Conservation (phyloP, 164 flowering plant genomes). For the Macadamia tetraphylla region DNA sequence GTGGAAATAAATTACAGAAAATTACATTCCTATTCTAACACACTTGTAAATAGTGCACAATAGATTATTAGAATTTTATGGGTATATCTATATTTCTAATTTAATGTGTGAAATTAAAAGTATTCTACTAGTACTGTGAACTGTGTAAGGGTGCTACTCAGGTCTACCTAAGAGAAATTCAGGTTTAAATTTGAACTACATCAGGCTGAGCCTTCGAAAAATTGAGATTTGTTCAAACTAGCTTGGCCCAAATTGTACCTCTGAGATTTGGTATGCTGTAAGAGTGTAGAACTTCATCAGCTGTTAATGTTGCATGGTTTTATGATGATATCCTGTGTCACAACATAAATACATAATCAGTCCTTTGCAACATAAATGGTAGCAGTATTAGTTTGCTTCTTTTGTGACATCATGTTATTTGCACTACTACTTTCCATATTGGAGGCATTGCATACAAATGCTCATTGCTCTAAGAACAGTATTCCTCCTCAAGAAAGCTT, state of each 20-base stretch:
- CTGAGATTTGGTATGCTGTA: too few relatives aligned
- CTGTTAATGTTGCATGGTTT: not conserved
- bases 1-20: too few relatives aligned
- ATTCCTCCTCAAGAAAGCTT: not conserved
- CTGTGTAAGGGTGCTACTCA: too few relatives aligned
- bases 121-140: not conserved
- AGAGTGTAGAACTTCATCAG: not conserved
- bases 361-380: not conserved
- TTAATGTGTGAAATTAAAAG: not conserved
- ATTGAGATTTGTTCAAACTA: too few relatives aligned
- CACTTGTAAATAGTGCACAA: not conserved
- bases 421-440: too few relatives aligned
- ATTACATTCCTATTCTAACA: not conserved
- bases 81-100: not conserved
- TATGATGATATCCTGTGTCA: not conserved
- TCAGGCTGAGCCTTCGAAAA: too few relatives aligned
- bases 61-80: not conserved
- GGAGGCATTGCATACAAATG: not conserved
- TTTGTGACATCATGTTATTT: not conserved
- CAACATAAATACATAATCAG: not conserved
- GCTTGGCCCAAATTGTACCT: too few relatives aligned
- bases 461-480: not conserved
- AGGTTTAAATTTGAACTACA: too few relatives aligned
- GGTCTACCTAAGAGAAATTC: too few relatives aligned
- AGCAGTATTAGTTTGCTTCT: not conserved